These are phyloP conservation scores for Aspergillus mulundensis DNA, from an alignment of 495 filamentous ascomycete genomes.

Conservation along the genomic window DNA sequence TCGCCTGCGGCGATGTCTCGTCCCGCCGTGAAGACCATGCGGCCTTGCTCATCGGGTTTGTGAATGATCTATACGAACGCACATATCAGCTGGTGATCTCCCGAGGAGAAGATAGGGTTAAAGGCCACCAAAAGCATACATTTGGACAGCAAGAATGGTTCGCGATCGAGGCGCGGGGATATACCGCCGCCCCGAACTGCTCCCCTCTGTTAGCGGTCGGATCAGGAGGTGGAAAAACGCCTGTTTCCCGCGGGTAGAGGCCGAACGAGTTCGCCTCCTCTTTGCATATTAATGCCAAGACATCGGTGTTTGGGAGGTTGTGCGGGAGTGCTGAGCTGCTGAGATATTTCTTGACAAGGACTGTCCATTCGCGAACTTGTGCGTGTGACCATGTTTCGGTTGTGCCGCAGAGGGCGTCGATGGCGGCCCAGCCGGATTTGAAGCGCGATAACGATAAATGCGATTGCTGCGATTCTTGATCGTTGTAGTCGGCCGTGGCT, in stretches of 20 bases:
- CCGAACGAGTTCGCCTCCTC: constrained; percentile 43
- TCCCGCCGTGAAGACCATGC: constrained; percentile 36
- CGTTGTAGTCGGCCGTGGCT: not conserved
- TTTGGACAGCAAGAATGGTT: constrained; percentile 41
- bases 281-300: constrained; percentile 33
- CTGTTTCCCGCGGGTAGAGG: constrained; percentile 38
- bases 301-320: constrained; percentile 15
- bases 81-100: not conserved
- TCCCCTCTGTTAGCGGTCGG: constrained; percentile 23
- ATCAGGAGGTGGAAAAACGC: constrained; percentile 17
- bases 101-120: not conserved
- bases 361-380: constrained; percentile 28
- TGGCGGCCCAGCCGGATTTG: constrained; percentile 28
- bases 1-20: constrained; percentile 32
- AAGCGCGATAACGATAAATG: not conserved
- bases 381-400: constrained; percentile 33
- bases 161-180: constrained; percentile 34
- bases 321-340: constrained; percentile 20
- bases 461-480: not conserved
- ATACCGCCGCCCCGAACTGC: constrained; percentile 38
- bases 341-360: constrained; percentile 38
- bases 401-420: constrained; percentile 34
- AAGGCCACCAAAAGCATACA: constrained; percentile 22
- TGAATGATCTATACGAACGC: constrained; percentile 26
- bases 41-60: constrained; percentile 31